Conservation (phyloP, 306 rosid genomes). For the Trifolium dubium region DNA sequence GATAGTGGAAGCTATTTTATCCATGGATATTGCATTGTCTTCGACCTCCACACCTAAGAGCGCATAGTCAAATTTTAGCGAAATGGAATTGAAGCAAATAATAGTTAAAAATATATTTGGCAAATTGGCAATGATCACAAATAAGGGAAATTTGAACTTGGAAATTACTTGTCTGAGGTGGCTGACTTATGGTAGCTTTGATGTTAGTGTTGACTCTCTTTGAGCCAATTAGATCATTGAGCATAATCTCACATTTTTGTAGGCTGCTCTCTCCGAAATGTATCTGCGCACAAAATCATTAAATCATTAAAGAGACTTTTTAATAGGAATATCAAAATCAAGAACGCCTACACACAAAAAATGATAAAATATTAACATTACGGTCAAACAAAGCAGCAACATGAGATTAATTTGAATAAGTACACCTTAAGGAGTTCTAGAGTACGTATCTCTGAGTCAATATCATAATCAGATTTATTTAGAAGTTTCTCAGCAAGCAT, state of each 20-base stretch:
- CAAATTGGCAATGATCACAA: background rate
- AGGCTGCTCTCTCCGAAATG: background rate
- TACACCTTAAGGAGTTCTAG: slow-evolving; percentile 94
- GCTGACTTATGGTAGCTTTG: background rate
- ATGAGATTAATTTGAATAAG: slow-evolving; percentile 23
- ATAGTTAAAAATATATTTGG: background rate
- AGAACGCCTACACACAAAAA: slow-evolving; percentile 7
- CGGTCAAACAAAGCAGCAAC: slow-evolving; percentile 30
- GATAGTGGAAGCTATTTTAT: background rate
- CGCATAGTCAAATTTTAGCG: background rate
- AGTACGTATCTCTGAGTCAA: slow-evolving; percentile 88
- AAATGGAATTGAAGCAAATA: background rate
- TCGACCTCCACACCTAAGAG: background rate
- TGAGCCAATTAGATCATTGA: background rate
- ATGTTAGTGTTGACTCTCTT: background rate
- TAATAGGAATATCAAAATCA: background rate
- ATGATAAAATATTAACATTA: slow-evolving; percentile 29
- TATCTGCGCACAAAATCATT: background rate
- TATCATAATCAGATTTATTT: slow-evolving; percentile 92
- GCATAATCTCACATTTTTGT: background rate
- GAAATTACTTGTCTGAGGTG: background rate
- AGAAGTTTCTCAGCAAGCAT: slow-evolving; percentile 97
- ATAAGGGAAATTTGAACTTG: background rate
- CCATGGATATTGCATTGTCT: background rate
- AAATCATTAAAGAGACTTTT: background rate